These are phyloP conservation scores for Euphrasia arctica DNA, from an alignment of 305 asterid genomes.

Conservation along the genomic window DNA sequence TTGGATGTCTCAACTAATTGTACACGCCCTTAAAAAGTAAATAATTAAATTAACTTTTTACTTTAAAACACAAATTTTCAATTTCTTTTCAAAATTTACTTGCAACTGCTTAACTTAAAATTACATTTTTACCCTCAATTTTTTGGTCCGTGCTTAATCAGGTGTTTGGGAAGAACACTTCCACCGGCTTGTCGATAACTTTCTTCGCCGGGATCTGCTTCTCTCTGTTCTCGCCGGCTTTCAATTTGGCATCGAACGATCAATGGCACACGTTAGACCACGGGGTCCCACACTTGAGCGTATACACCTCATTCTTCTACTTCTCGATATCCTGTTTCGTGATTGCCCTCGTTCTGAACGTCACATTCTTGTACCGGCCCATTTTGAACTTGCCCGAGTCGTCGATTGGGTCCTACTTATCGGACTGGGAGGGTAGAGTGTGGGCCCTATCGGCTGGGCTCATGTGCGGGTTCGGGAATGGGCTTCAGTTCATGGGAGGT, in stretches of 20 bases:
- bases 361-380: conserved; percentile 51
- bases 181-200: conserved; percentile 53
- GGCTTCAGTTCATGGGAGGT: conserved; percentile 82
- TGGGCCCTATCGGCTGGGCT: conserved; percentile 70
- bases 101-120: too few species aligned
- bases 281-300: conserved; percentile 50
- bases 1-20: too few species aligned
- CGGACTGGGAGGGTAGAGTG: conserved; percentile 63
- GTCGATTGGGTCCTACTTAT: conserved; percentile 44
- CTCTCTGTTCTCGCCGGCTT: conserved; percentile 64
- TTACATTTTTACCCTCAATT: not conserved
- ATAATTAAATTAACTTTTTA: too few species aligned
- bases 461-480: conserved; percentile 66
- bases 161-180: conserved; percentile 61
- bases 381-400: conserved; percentile 51
- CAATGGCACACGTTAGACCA: conserved; percentile 52
- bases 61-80: too few species aligned
- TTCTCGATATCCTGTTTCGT: conserved; percentile 61
- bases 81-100: too few species aligned
- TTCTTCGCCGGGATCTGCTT: conserved; percentile 65
- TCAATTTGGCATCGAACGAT: conserved; percentile 65
- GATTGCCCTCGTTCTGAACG: conserved; percentile 49
- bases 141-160: too few species aligned
- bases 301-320: conserved; percentile 63
- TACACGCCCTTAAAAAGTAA: too few species aligned